Evolutionary conservation across 2,329 filamentous ascomycete species (phyloP).

Genomic region (Exophiala spinifera): DNA sequence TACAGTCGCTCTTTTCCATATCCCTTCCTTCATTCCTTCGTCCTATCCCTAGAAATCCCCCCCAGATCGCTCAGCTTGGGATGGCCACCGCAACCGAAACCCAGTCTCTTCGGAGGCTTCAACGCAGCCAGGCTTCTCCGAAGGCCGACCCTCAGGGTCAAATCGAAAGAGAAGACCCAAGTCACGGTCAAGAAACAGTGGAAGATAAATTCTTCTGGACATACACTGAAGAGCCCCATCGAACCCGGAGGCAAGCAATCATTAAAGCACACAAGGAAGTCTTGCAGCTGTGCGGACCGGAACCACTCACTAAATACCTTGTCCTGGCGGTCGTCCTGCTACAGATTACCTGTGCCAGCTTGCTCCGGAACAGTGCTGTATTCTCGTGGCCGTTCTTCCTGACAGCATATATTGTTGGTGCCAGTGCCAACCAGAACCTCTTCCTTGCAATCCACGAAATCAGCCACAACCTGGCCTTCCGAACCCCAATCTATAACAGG

Average conservation of each 20-base stretch:
- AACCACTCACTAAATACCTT: conserved; percentile 92
- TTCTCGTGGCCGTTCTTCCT: conserved; percentile 81
- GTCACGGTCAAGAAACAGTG: neutral
- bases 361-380: conserved; percentile 73
- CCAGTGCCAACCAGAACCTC: conserved; percentile 95
- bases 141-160: conserved; percentile 1
- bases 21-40: neutral
- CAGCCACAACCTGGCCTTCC: conserved; percentile 94
- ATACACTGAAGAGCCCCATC: conserved; percentile 96
- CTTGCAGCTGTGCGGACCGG: conserved; percentile 92
- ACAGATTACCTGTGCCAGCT: conserved; percentile 73
- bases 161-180: conserved; percentile 4
- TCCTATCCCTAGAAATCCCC: neutral
- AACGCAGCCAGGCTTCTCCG: neutral
- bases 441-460: conserved; percentile 99
- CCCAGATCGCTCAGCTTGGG: neutral
- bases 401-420: conserved; percentile 85
- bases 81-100: conserved; percentile 24
- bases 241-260: conserved; percentile 84
- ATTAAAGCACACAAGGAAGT: conserved; percentile 99
- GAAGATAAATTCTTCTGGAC: conserved; percentile 89
- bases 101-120: conserved; percentile 10
- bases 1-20: neutral
- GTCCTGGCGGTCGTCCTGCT: conserved; percentile 79
- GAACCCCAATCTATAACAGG: conserved; percentile 73